Base-by-base conservation (phyloP, 352 stramenopile genomes). In the Pythium sukuiense region DNA sequence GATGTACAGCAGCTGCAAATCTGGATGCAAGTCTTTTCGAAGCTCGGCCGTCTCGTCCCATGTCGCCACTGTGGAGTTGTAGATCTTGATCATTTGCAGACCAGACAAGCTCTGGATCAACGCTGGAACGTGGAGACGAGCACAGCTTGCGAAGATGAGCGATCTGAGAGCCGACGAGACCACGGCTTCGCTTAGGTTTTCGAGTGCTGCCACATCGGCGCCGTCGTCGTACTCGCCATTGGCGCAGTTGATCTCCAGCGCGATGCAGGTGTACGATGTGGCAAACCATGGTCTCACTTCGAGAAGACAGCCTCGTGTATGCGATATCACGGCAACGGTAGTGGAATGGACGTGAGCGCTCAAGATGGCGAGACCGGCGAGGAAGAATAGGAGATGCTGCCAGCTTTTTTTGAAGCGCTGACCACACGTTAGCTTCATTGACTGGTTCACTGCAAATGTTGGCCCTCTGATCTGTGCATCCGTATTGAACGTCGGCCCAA, bases 61-160 rank as follows among this genome's bases (percentile, higher is more conserved):
- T 16, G 56, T 14, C 6, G 43, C 60, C 12, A 77, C 32, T 6
- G 71, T 73, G n/a, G 50, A 73, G 59, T 77, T 77, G 50, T 62
- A 65, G n/a, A 71, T 62, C 9, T 65, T 61, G 35, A 71, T 30
- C 43, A 61, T 57, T 18, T 61, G 48, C 2, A 71, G 50, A 1
- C 20, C 43, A n/a, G 35, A 7, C 20, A 71, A 43, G 9, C 8
- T 13, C 12, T 71, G 64, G 20, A 71, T 48, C 4, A 37, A 33
- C 11, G 64, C 29, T 1, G 64, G 64, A 12, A 71, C 29, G 20
- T 62, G 64, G 14, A 71, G 39, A 16, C 59, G 46, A n/a, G 58
- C 16, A 37, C 71, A 77, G n/a, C 69, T 63, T 1, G 71, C 59
- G 26, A 75, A 50, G 2, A 71, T 61, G 0, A 73, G 13, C 2